Percentiles rank a stretch among this genome's conserved stretches.
Evolutionary conservation across 1,139 yeast genomes (phyloP).

Genomic region (Saccharomyces hybrid): DNA sequence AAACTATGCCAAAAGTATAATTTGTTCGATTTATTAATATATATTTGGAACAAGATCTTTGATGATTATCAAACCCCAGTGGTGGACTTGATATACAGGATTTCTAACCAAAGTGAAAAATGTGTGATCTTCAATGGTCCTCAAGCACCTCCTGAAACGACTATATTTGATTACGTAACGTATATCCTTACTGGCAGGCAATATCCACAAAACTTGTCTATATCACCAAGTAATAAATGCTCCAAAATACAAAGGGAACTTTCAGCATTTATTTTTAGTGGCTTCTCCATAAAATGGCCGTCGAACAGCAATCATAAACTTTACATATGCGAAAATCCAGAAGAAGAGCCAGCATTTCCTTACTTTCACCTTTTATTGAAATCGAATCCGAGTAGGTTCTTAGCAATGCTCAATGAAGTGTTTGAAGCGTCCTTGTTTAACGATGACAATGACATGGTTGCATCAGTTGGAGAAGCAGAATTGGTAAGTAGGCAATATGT

Average conservation of each 20-base stretch:
- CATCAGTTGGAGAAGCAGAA: conserved; percentile 4
- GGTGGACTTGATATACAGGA: conserved; percentile 32
- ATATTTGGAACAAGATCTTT: conserved; percentile 59
- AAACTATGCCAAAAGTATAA: conserved; percentile 47
- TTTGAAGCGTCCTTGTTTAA: conserved; percentile 29
- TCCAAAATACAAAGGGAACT: conserved; percentile 40
- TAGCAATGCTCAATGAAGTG: conserved; percentile 23
- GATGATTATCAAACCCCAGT: conserved; percentile 64
- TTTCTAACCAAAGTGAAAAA: conserved; percentile 8
- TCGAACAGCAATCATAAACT: conserved; percentile 22
- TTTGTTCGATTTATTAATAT: conserved; percentile 53
- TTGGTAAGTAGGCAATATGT: conserved; percentile 28
- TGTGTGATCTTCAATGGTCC: conserved; percentile 10
- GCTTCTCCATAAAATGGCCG: conserved; percentile 44
- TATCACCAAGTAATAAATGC: conserved; percentile 29
- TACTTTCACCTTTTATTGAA: conserved; percentile 28
- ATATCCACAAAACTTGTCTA: conserved; percentile 58
- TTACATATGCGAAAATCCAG: conserved; percentile 12
- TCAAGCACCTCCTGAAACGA: neutral
- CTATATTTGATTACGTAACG: conserved; percentile 51
- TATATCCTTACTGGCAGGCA: conserved; percentile 68
- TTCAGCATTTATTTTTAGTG: conserved; percentile 50
- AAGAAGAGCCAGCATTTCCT: conserved; percentile 31
- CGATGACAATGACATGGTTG: conserved; percentile 12
- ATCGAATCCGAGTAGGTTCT: conserved; percentile 15